Evolutionary conservation across 352 stramenopile genomes (phyloP).

Genomic region (Pythium myriotylum): DNA sequence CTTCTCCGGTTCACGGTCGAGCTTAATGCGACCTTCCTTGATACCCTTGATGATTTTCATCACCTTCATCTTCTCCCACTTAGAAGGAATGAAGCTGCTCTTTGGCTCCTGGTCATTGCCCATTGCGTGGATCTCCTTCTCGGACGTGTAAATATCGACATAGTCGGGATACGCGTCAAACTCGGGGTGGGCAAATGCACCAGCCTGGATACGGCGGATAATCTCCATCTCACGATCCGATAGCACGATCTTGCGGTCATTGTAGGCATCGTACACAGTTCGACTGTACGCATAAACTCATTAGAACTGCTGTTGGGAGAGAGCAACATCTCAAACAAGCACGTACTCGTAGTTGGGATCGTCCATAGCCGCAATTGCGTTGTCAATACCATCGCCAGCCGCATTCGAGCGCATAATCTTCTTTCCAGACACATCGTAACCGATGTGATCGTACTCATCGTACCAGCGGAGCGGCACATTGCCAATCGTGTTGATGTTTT

Average conservation of each 20-base stretch:
- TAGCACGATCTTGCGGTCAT: constrained; percentile 97
- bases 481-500: constrained; percentile 96
- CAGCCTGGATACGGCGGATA: constrained; percentile 96
- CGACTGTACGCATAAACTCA: constrained; percentile 51
- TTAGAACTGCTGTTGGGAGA: neutral
- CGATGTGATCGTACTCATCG: constrained; percentile 99
- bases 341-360: constrained; percentile 93
- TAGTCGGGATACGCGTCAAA: constrained; percentile 93
- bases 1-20: constrained; percentile 92
- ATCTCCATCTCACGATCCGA: constrained; percentile 97
- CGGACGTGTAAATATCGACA: constrained; percentile 88
- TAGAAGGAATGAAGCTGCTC: constrained; percentile 94
- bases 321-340: neutral
- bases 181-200: constrained; percentile 90
- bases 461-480: constrained; percentile 99
- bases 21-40: constrained; percentile 94
- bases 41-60: constrained; percentile 97
- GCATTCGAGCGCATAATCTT: constrained; percentile 95
- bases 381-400: constrained; percentile 89
- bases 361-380: constrained; percentile 82
- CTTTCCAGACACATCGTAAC: constrained; percentile 97
- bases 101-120: constrained; percentile 91
- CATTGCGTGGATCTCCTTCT: constrained; percentile 90
- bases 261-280: constrained; percentile 99
- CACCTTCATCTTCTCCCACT: constrained; percentile 98